These are phyloP conservation scores for Achaetomiella virescens DNA, from an alignment of 495 filamentous ascomycete genomes.

Conservation along the genomic window DNA sequence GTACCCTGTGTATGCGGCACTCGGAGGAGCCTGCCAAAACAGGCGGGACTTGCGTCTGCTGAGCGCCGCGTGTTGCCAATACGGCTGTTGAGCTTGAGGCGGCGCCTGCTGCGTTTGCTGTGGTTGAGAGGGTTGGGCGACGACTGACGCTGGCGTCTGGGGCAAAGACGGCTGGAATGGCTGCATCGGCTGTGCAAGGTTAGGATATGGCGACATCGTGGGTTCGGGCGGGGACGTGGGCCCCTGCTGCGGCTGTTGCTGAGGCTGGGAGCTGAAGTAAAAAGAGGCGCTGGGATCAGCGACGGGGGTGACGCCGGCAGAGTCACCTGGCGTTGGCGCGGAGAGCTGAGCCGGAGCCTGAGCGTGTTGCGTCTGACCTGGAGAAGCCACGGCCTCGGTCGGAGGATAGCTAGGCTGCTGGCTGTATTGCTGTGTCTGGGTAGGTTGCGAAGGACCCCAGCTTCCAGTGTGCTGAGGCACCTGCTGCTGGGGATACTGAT, in stretches of 20 bases:
- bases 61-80: slow-evolving; percentile 37
- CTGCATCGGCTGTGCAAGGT: slow-evolving; percentile 36
- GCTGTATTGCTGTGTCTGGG: slow-evolving; percentile 28
- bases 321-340: slow-evolving; percentile 13
- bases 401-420: slow-evolving; percentile 32
- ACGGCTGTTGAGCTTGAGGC: slow-evolving; percentile 31
- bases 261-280: slow-evolving; percentile 41
- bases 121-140: slow-evolving; percentile 37
- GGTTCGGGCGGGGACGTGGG: slow-evolving; percentile 31
- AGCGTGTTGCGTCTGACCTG: slow-evolving; percentile 26
- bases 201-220: slow-evolving; percentile 39
- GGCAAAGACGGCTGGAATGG: slow-evolving; percentile 35
- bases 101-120: slow-evolving; percentile 24
- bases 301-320: slow-evolving; percentile 28
- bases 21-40: slow-evolving; percentile 39
- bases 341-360: slow-evolving; percentile 28
- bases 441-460: slow-evolving; percentile 35
- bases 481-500: slow-evolving; percentile 46
- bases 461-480: slow-evolving; percentile 40
- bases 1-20: slow-evolving; percentile 49
- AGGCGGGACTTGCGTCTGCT: slow-evolving; percentile 34
- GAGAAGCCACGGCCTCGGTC: slow-evolving; percentile 27
- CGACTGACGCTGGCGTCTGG: slow-evolving; percentile 37
- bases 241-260: slow-evolving; percentile 28
- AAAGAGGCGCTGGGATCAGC: slow-evolving; percentile 43